A percentile compares a stretch with the other conserved stretches of the same genome.
Evolutionary conservation across 495 filamentous ascomycete species (phyloP).

Genomic region (Delitschia confertaspora): DNA sequence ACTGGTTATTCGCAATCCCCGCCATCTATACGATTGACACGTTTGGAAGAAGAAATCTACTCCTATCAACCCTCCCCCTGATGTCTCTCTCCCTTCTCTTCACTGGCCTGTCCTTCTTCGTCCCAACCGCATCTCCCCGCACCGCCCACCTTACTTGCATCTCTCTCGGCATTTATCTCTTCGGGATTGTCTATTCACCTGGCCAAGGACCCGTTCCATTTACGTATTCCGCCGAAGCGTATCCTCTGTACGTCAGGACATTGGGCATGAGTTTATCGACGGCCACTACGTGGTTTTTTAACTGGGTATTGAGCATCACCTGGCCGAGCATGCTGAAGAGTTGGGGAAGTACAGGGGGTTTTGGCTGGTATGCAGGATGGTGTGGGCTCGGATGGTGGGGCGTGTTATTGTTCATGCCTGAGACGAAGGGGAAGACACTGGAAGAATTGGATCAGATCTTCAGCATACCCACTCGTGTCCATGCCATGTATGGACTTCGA

Average conservation of each 20-base stretch:
- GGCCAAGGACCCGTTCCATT: conserved; percentile 78
- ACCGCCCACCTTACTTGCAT: conserved; percentile 49
- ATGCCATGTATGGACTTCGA: conserved; percentile 33
- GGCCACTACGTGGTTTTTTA: conserved; percentile 14
- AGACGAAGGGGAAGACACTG: conserved; percentile 41
- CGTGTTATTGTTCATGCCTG: conserved; percentile 47
- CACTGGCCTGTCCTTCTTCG: conserved; percentile 74
- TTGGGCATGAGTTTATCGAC: conserved; percentile 47
- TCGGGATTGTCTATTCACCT: conserved; percentile 65
- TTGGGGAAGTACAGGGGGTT: conserved; percentile 47
- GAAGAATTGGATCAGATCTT: conserved; percentile 44
- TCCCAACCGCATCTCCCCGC: conserved; percentile 42
- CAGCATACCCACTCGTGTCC: conserved; percentile 36
- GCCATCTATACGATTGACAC: conserved; percentile 77
- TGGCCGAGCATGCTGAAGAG: conserved; percentile 22
- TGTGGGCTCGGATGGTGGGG: conserved; percentile 48
- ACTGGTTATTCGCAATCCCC: conserved; percentile 69
- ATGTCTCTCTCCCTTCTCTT: conserved; percentile 66
- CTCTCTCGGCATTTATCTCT: conserved; percentile 64
- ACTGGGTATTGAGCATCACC: conserved; percentile 8
- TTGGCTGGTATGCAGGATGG: conserved; percentile 51
- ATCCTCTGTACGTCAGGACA: conserved; percentile 64
- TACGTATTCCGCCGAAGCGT: conserved; percentile 75
- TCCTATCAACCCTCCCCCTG: conserved; percentile 68
- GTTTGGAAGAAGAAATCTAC: conserved; percentile 70